Conservation (phyloP, 164 flowering plant genomes). For the Saururus chinensis region DNA sequence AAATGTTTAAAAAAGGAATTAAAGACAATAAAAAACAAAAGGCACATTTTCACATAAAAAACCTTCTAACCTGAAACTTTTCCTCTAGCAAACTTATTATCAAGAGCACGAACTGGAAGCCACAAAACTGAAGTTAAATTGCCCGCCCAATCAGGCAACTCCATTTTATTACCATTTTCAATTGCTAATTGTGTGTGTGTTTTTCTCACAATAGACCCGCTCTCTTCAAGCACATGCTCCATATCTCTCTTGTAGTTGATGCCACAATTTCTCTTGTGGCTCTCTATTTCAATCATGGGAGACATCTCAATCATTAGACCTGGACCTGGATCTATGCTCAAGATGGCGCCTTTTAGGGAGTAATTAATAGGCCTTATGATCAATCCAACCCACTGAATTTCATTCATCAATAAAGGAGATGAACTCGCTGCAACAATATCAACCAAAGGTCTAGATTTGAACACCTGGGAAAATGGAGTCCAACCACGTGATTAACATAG, state of each 20-base stretch:
- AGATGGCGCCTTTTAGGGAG: constrained; percentile 79
- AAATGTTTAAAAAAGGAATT: neutral
- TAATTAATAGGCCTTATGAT: constrained; percentile 71
- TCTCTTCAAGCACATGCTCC: constrained; percentile 9
- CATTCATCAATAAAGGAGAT: constrained; percentile 90
- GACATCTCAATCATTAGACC: constrained; percentile 68
- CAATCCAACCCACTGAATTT: constrained; percentile 90
- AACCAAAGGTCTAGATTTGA: constrained; percentile 88
- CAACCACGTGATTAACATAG: too few relatives aligned
- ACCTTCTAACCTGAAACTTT: constrained; percentile 50
- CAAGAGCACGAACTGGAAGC: constrained; percentile 75
- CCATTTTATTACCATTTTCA: constrained; percentile 44
- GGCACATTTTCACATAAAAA: neutral
- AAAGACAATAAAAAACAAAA: neutral
- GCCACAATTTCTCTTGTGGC: constrained; percentile 15
- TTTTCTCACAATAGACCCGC: constrained; percentile 17
- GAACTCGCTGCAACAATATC: constrained; percentile 84
- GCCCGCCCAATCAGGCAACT: constrained; percentile 89
- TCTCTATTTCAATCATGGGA: constrained; percentile 72
- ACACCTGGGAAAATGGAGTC: constrained; percentile 40
- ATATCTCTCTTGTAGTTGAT: constrained; percentile 6
- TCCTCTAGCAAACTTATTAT: constrained; percentile 60
- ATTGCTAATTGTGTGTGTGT: constrained; percentile 39
- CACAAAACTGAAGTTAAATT: constrained; percentile 62
- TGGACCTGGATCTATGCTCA: constrained; percentile 92